Base-by-base conservation (phyloP, 2,329 filamentous ascomycete species). In the Ascochyta rabiei region DNA sequence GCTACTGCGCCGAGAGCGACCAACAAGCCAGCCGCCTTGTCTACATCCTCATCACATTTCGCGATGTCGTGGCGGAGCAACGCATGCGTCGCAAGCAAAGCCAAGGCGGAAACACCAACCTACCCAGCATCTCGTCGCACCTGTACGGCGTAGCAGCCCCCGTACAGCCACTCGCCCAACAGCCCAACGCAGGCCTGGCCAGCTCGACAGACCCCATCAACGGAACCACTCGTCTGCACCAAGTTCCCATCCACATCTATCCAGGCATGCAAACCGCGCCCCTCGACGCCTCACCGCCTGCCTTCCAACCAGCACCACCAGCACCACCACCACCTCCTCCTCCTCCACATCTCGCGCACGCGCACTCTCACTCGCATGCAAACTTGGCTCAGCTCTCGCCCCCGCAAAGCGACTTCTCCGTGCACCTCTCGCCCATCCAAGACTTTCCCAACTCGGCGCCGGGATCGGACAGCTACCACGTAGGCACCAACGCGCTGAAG, bases 1-100 rank as follows among this genome's bases (percentile, higher is more conserved):
- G 64, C 21, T 77, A 77, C 46, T 77, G 73, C 40, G 74, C 65
- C 0, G 73, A 77, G 53, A 72, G 66, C 57, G 76, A 78, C 48
- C 73, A 71, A 45, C 75, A 77, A 63, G 75, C 76, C 15, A 72
- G 59, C 26, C 70, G 74, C 2, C 62, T 76, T 12, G 65, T 75
- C 6, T 73, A 75, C 44, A 75, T 78, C 15, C 60, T 78, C 7
- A 67, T 60, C 42, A 61, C 72, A 0, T 77, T 77, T 58, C 67
- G 71, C 26, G 74, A 77, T 19, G 75, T 75, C 6, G 73, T 77
- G 2, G 30, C 53, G 1, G 61, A 70, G 21, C 72, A 76, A 48
- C 60, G 67, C 8, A 50, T 64, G 26, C 61, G 68, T 6, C 57
- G 68, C 9, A 70, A 64, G 48, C 67, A 71, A 31, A 66, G 37